A percentile compares a stretch with the other conserved stretches of the same genome.
phyloP scores from a whole-genome alignment of 2,329 filamentous ascomycete genomes.

The Penicillium sp. region DNA sequence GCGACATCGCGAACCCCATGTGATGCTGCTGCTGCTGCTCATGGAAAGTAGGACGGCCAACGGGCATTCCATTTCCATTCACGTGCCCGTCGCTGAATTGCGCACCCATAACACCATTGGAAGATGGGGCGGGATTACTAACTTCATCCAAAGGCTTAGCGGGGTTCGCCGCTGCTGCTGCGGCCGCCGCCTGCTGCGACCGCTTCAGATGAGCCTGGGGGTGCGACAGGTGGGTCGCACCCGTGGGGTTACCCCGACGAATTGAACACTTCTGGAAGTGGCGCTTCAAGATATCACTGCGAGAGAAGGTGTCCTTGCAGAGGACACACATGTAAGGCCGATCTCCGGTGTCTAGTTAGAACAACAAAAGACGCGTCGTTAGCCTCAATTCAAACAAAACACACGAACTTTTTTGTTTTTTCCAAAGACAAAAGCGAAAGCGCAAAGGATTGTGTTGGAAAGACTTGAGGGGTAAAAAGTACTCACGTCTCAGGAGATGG shows the following conservation, averaged over 20 bases:
- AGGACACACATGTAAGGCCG: conserved; percentile 97
- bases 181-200: conserved; percentile 40
- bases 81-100: conserved; percentile 45
- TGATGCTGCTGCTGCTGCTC: conserved; percentile 42
- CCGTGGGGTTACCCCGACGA: conserved; percentile 90
- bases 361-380: conserved; percentile 25
- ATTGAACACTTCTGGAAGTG: conserved; percentile 99
- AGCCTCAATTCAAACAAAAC: conserved; percentile 3
- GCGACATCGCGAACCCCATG: conserved; percentile 43
- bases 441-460: background rate
- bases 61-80: conserved; percentile 44
- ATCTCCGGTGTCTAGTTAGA: conserved; percentile 82
- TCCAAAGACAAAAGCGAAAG: conserved; percentile 8
- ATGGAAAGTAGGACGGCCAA: conserved; percentile 39
- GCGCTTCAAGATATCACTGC: conserved; percentile 96
- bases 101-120: conserved; percentile 45
- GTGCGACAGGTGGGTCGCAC: conserved; percentile 90
- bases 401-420: too few species aligned
- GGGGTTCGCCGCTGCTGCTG: conserved; percentile 41
- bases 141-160: conserved; percentile 48
- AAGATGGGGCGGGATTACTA: conserved; percentile 45
- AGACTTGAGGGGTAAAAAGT: background rate
- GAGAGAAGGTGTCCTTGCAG: conserved; percentile 96
- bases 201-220: conserved; percentile 88
- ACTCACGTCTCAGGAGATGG: conserved; percentile 93